These are phyloP conservation scores for Aristolochia contorta DNA, from an alignment of 164 flowering plant species.

Conservation along the genomic window DNA sequence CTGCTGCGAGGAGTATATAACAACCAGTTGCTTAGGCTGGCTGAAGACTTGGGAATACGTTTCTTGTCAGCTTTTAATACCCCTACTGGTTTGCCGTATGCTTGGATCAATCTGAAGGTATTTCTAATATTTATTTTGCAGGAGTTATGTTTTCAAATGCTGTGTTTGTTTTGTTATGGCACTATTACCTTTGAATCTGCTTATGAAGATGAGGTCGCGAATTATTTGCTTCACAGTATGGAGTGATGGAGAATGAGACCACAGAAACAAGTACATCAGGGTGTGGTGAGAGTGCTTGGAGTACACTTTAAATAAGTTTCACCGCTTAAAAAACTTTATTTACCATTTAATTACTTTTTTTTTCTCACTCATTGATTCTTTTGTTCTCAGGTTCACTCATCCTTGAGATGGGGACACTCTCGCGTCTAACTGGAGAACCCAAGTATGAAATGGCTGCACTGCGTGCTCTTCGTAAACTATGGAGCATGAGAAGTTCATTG, in stretches of 20 bases:
- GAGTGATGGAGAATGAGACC: conserved; percentile 91
- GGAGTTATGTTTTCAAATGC: neutral
- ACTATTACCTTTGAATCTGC: conserved; percentile 20
- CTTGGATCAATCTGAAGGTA: conserved; percentile 95
- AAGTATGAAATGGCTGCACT: conserved; percentile 77
- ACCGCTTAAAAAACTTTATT: too few species aligned
- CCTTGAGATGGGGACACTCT: conserved; percentile 98
- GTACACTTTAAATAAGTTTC: too few species aligned
- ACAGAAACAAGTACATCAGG: conserved; percentile 99
- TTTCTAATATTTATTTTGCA: too few species aligned
- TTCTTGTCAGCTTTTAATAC: conserved; percentile 83
- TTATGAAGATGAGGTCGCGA: conserved; percentile 43
- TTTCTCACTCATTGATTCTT: conserved; percentile 3
- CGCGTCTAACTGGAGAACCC: conserved; percentile 83
- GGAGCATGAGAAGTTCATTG: conserved; percentile 96
- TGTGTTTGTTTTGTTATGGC: neutral
- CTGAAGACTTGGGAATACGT: conserved; percentile 81
- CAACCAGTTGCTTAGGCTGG: conserved; percentile 70
- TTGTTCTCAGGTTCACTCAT: conserved; percentile 73
- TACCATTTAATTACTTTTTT: conserved; percentile 5
- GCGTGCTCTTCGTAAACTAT: conserved; percentile 84
- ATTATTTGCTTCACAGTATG: conserved; percentile 70
- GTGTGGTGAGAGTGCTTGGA: conserved; percentile 47
- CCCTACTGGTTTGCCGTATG: conserved; percentile 96
- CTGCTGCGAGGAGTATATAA: conserved; percentile 54